Base-by-base conservation (phyloP, 345 rosid genomes). In the Sonneratia alba region DNA sequence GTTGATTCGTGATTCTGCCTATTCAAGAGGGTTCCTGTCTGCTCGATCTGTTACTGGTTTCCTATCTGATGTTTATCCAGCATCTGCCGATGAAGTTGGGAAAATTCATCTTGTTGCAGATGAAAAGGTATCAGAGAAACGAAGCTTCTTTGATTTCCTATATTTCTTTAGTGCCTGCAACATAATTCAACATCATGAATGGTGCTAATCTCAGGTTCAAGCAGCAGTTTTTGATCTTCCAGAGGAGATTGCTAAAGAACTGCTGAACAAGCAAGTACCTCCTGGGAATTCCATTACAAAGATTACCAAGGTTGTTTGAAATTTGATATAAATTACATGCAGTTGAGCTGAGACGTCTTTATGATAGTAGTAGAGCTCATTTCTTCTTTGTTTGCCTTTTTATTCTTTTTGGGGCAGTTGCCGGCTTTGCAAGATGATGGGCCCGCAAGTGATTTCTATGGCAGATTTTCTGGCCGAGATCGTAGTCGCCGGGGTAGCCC, bases 181-280 rank as follows among this genome's bases (percentile, higher is more conserved):
- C 5, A 56, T 63, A 15, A 22, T 63, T 65, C 37, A 55, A 67
- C 71, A 67, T 71, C 19, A 34, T 24, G 72, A 51, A 70, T 76
- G 67, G 75, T 68, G 70, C 74, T 75, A 51, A 70, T 76, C 36
- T 77, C 87, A 94, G 98, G 79, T 91, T 72, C 98, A 90, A 85
- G 98, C 97, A 73, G 97, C 98, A 27, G 93, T 94, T 74, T 94
- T 91, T 77, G 98, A 94, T 85, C 85, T 94, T 63, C 96, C 98
- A 0, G 97, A 91, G 83, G 98, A 94, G 70, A 87, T 91, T 55
- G 97, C 93, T 1, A 91, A 87, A 82, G 91, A 80, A 80, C 82
- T 94, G 71, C 83, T 94, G 71, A 84, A 79, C 73, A 86, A 76
- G 84, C 83, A 87, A 83, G 48, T 82, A 47, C 98, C 97, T 61